A percentile compares a stretch with the other conserved stretches of the same genome.
These are phyloP conservation scores for Nicotiana rustica DNA, from an alignment of 305 asterid species.

Conservation along the genomic window DNA sequence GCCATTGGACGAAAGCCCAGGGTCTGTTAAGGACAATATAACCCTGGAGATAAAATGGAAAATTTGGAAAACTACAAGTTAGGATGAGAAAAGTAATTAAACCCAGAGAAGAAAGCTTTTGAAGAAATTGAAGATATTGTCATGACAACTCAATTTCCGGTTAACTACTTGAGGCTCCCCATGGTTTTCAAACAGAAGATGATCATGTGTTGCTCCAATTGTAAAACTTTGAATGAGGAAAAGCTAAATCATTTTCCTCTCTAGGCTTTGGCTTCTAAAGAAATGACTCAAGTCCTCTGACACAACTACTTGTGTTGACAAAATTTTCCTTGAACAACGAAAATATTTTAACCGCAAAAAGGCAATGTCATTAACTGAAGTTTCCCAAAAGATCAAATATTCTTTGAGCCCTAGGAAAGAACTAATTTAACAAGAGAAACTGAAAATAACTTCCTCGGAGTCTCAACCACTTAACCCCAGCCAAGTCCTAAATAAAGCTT, in stretches of 20 bases:
- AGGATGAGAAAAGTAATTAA: conserved; percentile 27
- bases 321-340: conserved; percentile 6
- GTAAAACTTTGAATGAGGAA: neutral
- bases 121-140: neutral
- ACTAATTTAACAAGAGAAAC: neutral
- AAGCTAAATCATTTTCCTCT: neutral
- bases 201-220: neutral
- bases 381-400: neutral
- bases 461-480: neutral
- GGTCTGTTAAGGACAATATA: conserved; percentile 92
- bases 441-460: neutral
- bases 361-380: neutral
- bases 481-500: neutral
- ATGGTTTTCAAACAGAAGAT: neutral
- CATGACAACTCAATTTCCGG: neutral
- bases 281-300: neutral
- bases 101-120: neutral
- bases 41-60: conserved; percentile 60
- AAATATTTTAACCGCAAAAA: neutral
- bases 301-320: no score
- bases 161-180: neutral
- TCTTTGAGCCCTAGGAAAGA: neutral
- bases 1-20: conserved; percentile 99
- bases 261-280: conserved; percentile 4
- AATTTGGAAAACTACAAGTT: neutral